phyloP scores from a whole-genome alignment of 768 basidiomycete genomes.

The Lentinula boryana region DNA sequence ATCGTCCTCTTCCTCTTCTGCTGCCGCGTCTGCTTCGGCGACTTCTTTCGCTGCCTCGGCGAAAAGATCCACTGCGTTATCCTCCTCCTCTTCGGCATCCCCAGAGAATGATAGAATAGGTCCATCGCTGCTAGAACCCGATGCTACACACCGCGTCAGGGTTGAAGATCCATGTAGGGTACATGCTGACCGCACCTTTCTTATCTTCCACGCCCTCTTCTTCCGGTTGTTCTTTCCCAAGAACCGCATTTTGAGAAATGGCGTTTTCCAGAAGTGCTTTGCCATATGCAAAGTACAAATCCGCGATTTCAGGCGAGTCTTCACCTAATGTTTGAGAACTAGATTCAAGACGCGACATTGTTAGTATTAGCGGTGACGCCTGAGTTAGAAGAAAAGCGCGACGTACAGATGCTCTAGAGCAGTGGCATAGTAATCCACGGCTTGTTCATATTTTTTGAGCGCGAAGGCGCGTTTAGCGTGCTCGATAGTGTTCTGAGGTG shows the following conservation, averaged over 20 bases:
- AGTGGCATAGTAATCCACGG: conserved; percentile 77
- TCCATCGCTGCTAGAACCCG: conserved; percentile 31
- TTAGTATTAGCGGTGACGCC: background rate
- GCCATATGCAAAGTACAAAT: conserved; percentile 87
- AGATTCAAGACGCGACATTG: conserved; percentile 13
- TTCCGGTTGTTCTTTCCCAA: conserved; percentile 80
- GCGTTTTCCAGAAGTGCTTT: conserved; percentile 92
- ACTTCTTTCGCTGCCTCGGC: conserved; percentile 45
- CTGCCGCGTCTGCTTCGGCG: conserved; percentile 38
- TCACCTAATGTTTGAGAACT: conserved; percentile 78
- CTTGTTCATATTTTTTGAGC: conserved; percentile 79
- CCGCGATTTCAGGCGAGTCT: conserved; percentile 76
- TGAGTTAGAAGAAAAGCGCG: conserved; percentile 18
- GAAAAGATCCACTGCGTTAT: conserved; percentile 59
- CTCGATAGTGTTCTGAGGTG: conserved; percentile 58
- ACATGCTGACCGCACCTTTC: conserved; percentile 3
- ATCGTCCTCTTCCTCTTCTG: conserved; percentile 34
- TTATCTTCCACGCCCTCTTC: conserved; percentile 36
- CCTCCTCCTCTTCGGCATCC: conserved; percentile 59
- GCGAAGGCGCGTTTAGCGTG: conserved; percentile 87
- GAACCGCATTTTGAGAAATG: conserved; percentile 76
- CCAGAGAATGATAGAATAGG: conserved; percentile 78
- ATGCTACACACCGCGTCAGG: background rate
- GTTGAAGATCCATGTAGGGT: background rate
- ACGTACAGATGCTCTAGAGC: conserved; percentile 82